Base-by-base conservation (phyloP, 768 basidiomycete genomes). In the Agaricus subrufescens region DNA sequence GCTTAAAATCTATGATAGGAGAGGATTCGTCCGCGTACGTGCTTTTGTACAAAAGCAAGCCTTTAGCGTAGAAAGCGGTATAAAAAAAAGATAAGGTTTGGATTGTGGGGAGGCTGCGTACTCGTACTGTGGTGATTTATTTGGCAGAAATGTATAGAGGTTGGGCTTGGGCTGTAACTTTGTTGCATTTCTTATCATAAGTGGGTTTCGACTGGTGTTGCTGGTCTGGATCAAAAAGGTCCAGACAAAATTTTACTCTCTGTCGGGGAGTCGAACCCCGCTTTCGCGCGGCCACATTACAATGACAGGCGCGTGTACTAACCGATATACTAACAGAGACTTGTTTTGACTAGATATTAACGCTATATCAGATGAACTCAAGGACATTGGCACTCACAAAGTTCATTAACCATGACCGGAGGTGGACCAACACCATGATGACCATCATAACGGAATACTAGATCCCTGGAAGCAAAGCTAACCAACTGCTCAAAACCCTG, bases 1-100 rank as follows among this genome's bases (percentile, higher is more conserved):
- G 65, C 71, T 97, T 25, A 11, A 1, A 27, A 1, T n/a, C 11
- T 39, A 15, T 64, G 96, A 96, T 74, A 85, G 75, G 78, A 81
- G 79, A 62, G 38, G 61, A 62, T 38, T 62, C 61, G 38, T 52
- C 56, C 25, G 61, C 61, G 9, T 62, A 62, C 53, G 58, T 62
- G 10, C 43, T 62, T 11, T 23, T 62, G 29, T 62, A 62, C 25
- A 60, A 48, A 53, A 53, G 39, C 38, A 60, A 60, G 45, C 19
- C 50, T n/a, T 25, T 56, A 6, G 55, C 49, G 31, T 56, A 42
- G 27, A 26, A 34, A 34, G 34, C 3, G 34, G 3, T 34, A 34
- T 26, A 15, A 29, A 19, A 25, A 8, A 34, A 34, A 34, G 34
- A 11, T 34, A 3, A 19, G 19, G 19, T 34, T 31, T 34, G 2